Evolutionary conservation across 495 filamentous ascomycete species (phyloP).

Genomic region (Emericellopsis terricola): DNA sequence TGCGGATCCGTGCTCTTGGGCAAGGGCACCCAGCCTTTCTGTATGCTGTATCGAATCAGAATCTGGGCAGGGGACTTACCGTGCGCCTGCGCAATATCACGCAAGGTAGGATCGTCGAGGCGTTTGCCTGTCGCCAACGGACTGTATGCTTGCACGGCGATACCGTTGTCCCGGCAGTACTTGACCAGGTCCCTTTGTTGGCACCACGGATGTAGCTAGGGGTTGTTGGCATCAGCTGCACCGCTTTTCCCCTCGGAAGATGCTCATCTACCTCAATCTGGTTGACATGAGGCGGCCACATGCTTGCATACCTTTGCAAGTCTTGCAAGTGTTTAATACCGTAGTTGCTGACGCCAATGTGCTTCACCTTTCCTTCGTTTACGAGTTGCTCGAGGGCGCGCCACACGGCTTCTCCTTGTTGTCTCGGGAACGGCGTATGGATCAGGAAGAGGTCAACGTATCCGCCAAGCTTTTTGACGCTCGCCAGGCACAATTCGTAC

Average conservation of each 20-base stretch:
- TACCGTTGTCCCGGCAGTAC: conserved; percentile 38
- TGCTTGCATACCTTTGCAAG: conserved; percentile 40
- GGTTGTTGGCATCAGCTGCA: no score
- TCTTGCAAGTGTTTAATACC: conserved; percentile 42
- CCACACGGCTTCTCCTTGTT: conserved; percentile 34
- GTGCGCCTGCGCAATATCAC: conserved; percentile 16
- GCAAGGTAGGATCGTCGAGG: conserved; percentile 9
- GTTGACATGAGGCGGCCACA: no score
- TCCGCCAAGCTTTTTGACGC: conserved; percentile 43
- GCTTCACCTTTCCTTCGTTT: conserved; percentile 36
- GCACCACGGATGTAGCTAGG: conserved; percentile 46
- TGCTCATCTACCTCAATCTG: no score
- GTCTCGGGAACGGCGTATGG: conserved; percentile 38
- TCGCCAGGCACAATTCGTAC: no score
- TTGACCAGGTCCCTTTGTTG: conserved; percentile 41
- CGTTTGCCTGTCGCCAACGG: conserved; percentile 11
- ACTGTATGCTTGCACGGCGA: conserved; percentile 44
- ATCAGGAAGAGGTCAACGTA: conserved; percentile 60
- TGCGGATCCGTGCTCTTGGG: conserved; percentile 31
- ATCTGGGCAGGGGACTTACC: conserved; percentile 23
- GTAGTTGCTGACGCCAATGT: conserved; percentile 57
- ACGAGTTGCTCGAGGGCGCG: conserved; percentile 41
- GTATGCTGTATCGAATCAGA: conserved; percentile 25
- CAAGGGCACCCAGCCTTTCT: conserved; percentile 28
- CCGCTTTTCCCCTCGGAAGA: no score